Percentiles rank a stretch among this genome's conserved stretches.
These are phyloP conservation scores for Neopestalotiopsis rosae DNA, from an alignment of 2,329 filamentous ascomycete genomes.

Conservation along the genomic window DNA sequence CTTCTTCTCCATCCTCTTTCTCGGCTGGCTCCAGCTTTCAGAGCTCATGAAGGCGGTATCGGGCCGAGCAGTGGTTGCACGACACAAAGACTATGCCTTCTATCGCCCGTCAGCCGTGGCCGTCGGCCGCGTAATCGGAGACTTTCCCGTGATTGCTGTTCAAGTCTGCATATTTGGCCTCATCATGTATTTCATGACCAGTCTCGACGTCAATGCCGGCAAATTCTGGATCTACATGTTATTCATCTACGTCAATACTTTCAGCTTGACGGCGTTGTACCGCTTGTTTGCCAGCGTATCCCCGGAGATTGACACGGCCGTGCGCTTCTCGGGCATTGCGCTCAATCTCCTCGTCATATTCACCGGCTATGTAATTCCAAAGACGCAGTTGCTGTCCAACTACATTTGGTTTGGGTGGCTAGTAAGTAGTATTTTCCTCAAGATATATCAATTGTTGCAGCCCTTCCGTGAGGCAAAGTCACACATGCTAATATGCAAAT, in stretches of 20 bases:
- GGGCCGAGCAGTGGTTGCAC: conserved; percentile 64
- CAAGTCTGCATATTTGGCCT: conserved; percentile 73
- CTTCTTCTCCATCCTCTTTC: conserved; percentile 60
- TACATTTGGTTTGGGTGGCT: conserved; percentile 77
- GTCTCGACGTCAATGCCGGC: conserved; percentile 68
- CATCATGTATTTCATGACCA: conserved; percentile 79
- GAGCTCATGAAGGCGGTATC: conserved; percentile 80
- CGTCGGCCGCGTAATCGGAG: conserved; percentile 60
- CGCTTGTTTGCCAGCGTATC: conserved; percentile 39
- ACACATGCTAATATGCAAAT: neutral
- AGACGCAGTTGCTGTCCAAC: conserved; percentile 56
- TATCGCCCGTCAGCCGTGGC: conserved; percentile 62
- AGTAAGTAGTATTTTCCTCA: neutral
- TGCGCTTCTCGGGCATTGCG: conserved; percentile 59
- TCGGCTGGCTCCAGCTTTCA: conserved; percentile 71
- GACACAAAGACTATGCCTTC: conserved; percentile 54
- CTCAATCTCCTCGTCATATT: conserved; percentile 70
- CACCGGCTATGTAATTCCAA: conserved; percentile 69
- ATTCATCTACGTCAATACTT: conserved; percentile 49
- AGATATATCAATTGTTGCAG: too few species aligned
- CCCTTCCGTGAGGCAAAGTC: neutral
- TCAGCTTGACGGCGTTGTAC: conserved; percentile 36
- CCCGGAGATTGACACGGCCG: conserved; percentile 61
- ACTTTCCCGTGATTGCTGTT: conserved; percentile 66
- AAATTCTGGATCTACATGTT: conserved; percentile 71